Evolutionary conservation across 768 basidiomycete genomes (phyloP).

Genomic region (Mycena latifolia): DNA sequence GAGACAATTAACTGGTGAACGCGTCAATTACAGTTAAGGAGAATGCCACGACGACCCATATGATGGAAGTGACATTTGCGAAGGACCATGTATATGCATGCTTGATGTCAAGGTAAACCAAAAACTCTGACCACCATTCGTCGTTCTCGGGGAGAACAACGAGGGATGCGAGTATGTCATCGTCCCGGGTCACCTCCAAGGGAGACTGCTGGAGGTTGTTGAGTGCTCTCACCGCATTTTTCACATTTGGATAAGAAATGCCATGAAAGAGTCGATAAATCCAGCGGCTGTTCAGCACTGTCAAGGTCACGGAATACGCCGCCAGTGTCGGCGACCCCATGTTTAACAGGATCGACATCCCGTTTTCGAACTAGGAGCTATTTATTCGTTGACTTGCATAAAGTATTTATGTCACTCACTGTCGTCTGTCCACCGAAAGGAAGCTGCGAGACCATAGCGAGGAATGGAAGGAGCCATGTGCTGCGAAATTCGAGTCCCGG

Average conservation of each 20-base stretch:
- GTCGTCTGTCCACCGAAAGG: neutral
- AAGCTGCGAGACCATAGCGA: neutral
- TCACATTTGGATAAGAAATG: too few relatives aligned
- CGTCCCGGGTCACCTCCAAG: too few relatives aligned
- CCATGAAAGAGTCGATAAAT: too few relatives aligned
- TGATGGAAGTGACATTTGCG: neutral
- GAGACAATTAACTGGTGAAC: neutral
- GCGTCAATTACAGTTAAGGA: neutral
- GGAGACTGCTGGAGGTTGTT: too few relatives aligned
- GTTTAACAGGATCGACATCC: too few relatives aligned
- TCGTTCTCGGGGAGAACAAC: neutral
- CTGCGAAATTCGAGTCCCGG: neutral
- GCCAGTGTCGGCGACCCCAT: too few relatives aligned
- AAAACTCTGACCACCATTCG: neutral
- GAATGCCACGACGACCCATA: too few relatives aligned
- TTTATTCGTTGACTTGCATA: neutral
- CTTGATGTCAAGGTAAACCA: neutral
- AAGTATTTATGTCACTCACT: neutral
- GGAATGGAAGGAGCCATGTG: neutral
- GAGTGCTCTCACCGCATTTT: too few relatives aligned
- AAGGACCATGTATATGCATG: neutral
- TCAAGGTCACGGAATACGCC: too few relatives aligned
- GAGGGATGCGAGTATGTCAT: too few relatives aligned
- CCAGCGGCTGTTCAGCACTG: too few relatives aligned
- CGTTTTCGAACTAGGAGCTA: too few relatives aligned